Conservation (phyloP, 495 filamentous ascomycete species). For the Aspergillus campestris region DNA sequence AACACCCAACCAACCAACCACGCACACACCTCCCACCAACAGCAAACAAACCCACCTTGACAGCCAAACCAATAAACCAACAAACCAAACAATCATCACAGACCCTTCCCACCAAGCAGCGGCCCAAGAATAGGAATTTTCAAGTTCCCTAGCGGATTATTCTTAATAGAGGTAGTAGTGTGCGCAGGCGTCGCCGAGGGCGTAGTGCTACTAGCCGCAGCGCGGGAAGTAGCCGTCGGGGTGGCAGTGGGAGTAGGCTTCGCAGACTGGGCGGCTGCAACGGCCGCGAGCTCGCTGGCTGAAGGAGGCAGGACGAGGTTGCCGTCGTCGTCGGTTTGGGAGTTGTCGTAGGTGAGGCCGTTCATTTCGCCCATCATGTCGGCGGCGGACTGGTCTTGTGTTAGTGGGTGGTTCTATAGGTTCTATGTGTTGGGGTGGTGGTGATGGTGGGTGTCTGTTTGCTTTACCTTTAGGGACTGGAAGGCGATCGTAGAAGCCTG, state of each 20-base stretch:
- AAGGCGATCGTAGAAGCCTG: conserved; percentile 10
- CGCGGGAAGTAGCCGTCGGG: background rate
- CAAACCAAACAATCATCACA: background rate
- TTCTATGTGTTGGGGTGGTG: no score
- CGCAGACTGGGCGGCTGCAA: conserved; percentile 8
- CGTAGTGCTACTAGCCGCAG: background rate
- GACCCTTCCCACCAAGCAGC: conserved; percentile 14
- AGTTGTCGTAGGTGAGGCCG: conserved; percentile 10
- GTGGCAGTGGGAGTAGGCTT: conserved; percentile 17
- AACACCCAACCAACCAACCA: no score
- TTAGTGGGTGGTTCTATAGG: conserved; percentile 2
- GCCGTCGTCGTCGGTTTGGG: conserved; percentile 4
- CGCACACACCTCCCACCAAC: no score
- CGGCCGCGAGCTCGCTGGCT: conserved; percentile 1
- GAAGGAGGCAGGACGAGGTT: conserved; percentile 3
- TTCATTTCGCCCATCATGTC: conserved; percentile 15
- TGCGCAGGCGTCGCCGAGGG: no score
- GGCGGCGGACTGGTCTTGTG: conserved; percentile 7
- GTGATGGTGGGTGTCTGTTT: no score
- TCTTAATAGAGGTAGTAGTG: no score
- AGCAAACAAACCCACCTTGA: no score
- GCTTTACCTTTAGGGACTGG: conserved; percentile 8
- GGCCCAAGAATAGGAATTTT: conserved; percentile 27
- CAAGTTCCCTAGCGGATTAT: conserved; percentile 19
- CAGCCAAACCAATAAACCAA: background rate